Evolutionary conservation across 2,329 filamentous ascomycete species (phyloP), one percentile per base, ranked within the genome.

Genomic region (Fusarium tanahbumbuense): DNA sequence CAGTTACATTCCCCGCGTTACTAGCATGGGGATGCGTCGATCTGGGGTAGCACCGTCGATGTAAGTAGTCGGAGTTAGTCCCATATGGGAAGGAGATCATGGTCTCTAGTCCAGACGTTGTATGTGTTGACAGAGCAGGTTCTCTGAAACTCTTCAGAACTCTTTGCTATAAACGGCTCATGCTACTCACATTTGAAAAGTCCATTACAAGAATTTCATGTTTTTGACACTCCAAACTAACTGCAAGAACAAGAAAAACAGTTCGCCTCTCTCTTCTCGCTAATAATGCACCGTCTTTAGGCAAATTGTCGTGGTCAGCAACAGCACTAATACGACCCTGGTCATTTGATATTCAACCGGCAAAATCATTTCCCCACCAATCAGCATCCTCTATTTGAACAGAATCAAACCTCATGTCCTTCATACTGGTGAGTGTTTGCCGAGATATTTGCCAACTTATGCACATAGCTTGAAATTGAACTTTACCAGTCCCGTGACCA

Each of bases 401-500:
- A 61, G 25, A 20, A 37, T 16, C 23, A 16, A 22, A 23, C 7
- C n/a, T 42, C 34, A 32, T 18, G 18, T 56, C 27, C 18, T 28
- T 48, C 7, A 23, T 23, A 37, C 25, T 27, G 20, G 16, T 27
- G 25, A 34, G 6, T 28, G 25, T 13, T 23, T 48, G 27, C 28
- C 34, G 25, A 27, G n/a, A 27, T 23, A 22, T 11, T 15, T 16
- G 13, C 18, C 20, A 40, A 13, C 18, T 30, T 37, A 23, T 7
- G 20, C 23, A 6, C 52, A 42, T 13, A 73, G 42, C 34, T 68
- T 58, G 42, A 75, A 73, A 45, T 67, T 55, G 11, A 74, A 64
- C 1, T 46, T 59, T 2, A 67, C 73, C 3, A 41, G 47, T 2
- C 83, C 82, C 0, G 78, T 82, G 2, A 80, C 77, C 6, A 83